Evolutionary conservation across 371 early-diverging fungal species (phyloP).

Genomic region (Gilbertella persicaria): DNA sequence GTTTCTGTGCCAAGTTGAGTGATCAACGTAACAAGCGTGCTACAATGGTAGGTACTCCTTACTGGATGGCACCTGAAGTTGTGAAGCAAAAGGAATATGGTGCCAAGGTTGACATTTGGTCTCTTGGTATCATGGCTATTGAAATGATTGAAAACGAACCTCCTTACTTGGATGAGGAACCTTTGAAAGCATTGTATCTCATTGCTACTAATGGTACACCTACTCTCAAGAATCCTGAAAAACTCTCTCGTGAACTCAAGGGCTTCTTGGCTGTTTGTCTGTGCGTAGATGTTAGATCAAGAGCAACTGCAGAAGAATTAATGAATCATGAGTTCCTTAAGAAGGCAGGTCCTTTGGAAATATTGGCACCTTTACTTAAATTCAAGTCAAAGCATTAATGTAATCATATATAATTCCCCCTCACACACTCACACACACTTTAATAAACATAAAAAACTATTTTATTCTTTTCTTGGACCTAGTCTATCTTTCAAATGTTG

Average conservation of each 20-base stretch:
- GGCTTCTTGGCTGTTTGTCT: constrained; percentile 86
- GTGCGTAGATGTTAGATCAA: constrained; percentile 85
- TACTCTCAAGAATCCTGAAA: constrained; percentile 85
- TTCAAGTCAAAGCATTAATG: constrained; percentile 41
- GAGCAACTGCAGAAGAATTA: constrained; percentile 84
- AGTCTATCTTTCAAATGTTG: constrained; percentile 11
- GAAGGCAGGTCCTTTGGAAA: constrained; percentile 56
- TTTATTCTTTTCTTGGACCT: constrained; percentile 4
- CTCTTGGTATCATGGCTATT: constrained; percentile 93
- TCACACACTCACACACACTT: background rate
- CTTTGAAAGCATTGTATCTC: constrained; percentile 91
- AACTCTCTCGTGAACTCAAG: constrained; percentile 78
- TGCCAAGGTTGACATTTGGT: constrained; percentile 92
- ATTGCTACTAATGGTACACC: constrained; percentile 98
- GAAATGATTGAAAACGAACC: constrained; percentile 98
- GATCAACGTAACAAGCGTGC: constrained; percentile 86
- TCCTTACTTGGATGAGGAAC: constrained; percentile 95
- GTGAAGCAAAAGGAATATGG: constrained; percentile 91
- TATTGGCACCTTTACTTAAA: constrained; percentile 56
- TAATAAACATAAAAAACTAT: background rate
- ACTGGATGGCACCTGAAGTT: constrained; percentile 94
- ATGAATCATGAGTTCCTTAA: constrained; percentile 76
- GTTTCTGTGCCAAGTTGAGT: constrained; percentile 93
- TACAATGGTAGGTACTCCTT: constrained; percentile 97
- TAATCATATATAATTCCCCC: background rate